Base-by-base conservation (phyloP, 139 green algal species). In the Edaphochlamys debaryana region DNA sequence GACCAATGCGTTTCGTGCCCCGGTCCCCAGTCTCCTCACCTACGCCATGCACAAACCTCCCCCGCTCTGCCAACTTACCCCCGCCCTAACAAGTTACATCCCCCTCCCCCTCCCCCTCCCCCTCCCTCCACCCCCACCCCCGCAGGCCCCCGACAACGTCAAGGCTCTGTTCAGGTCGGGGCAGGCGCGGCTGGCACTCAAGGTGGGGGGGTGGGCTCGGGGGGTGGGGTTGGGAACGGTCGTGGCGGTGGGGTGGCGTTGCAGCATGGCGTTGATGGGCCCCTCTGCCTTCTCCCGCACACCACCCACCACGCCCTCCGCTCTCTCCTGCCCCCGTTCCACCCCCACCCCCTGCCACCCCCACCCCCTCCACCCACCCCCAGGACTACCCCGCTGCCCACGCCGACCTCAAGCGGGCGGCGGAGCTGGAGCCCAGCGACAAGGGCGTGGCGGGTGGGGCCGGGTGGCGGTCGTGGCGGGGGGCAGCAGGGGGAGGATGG, bases 141-240 rank as follows among this genome's bases (percentile, higher is more conserved):
- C n/a, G n/a, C n/a, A n/a, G 48, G 72, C 80, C 32, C 54, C 66
- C 0, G 48, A 80, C 50, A 88, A 92, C 62, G 74, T 73, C 60
- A 92, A 92, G 73, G 88, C 85, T 4, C 78, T 89, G 29, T 92
- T 90, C 80, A 63, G 88, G 36, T 37, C 67, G 20, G 88, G 80
- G 0, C 88, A 92, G 67, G 85, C 85, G 13, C 67, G 75, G 40
- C 34, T 82, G 54, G 67, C 64, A 32, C 66, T 91, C 37, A 91
- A 88, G 80, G 84, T 85, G 48, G 34, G 62, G 4, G 32, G 25
- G 64, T 32, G 64, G 64, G 20, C 64, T 2, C 4, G 13, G 22
- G 32, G 36, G 13, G 20, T 64, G 17, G 56, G 56, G 22, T 22
- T 19, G 56, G 19, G 56, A 29, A 22, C 11, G 48, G 48, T 54